These are phyloP conservation scores for Liriodendron chinense DNA, from an alignment of 164 flowering plant genomes.

Conservation along the genomic window DNA sequence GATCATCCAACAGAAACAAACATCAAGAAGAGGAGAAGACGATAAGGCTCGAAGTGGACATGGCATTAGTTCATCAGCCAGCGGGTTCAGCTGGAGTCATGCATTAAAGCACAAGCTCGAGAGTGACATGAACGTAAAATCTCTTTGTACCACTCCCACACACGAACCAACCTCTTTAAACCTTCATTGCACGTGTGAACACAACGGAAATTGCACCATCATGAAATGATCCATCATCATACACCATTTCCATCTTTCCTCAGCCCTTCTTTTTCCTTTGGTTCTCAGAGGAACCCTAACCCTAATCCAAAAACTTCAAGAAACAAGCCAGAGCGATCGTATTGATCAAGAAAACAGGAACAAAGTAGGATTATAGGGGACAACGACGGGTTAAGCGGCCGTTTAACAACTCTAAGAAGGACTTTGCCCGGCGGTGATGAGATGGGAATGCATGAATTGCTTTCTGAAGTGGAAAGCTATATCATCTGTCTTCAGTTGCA, in stretches of 20 bases:
- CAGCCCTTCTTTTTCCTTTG: slow-evolving; percentile 2
- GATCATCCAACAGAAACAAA: background rate
- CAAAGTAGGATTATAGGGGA: background rate
- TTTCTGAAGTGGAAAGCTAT: slow-evolving; percentile 35
- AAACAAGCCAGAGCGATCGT: background rate
- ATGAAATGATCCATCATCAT: background rate
- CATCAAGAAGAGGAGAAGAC: slow-evolving; percentile 2
- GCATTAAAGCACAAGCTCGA: slow-evolving; percentile 31
- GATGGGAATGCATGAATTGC: slow-evolving; percentile 27
- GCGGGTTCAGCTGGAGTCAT: slow-evolving; percentile 30
- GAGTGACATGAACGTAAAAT: background rate
- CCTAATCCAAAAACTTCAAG: background rate
- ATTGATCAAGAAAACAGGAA: background rate
- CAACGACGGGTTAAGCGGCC: slow-evolving; percentile 7
- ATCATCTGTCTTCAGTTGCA: slow-evolving; percentile 32
- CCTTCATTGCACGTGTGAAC: background rate
- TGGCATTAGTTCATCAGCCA: slow-evolving; percentile 33
- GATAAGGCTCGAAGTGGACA: slow-evolving; percentile 31
- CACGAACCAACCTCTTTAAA: background rate
- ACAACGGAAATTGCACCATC: background rate
- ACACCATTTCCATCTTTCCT: slow-evolving; percentile 1
- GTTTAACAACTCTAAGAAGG: slow-evolving; percentile 19
- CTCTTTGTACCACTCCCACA: background rate
- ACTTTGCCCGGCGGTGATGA: slow-evolving; percentile 36
- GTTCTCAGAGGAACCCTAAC: background rate